phyloP scores from a whole-genome alignment of 805 yeast genomes.

The Candida broadrunensis region DNA sequence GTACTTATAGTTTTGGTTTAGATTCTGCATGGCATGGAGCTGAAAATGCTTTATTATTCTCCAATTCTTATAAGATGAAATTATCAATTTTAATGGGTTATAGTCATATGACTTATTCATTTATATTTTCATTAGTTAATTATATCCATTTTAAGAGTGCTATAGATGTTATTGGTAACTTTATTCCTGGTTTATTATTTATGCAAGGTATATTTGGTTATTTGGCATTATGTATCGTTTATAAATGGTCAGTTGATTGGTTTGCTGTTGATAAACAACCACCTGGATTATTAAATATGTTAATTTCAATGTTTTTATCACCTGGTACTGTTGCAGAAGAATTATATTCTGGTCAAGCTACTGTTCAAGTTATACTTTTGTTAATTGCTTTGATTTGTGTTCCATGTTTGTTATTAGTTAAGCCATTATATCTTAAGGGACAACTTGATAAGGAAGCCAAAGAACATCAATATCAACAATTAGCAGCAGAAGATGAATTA shows the following conservation, averaged over 20 bases:
- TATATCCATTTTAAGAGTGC: constrained; percentile 62
- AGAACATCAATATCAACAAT: constrained; percentile 46
- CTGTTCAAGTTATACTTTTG: constrained; percentile 69
- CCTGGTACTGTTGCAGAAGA: constrained; percentile 87
- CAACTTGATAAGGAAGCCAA: constrained; percentile 53
- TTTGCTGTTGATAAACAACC: constrained; percentile 70
- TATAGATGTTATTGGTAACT: constrained; percentile 88
- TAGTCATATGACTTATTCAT: constrained; percentile 90
- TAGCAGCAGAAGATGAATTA: constrained; percentile 25
- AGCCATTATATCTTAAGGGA: constrained; percentile 72
- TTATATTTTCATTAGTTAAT: constrained; percentile 80
- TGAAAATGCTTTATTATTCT: constrained; percentile 83
- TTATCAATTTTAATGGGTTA: constrained; percentile 93
- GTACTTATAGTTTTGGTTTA: constrained; percentile 79
- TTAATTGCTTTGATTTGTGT: constrained; percentile 82
- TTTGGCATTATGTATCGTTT: constrained; percentile 77
- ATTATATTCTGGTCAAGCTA: constrained; percentile 75
- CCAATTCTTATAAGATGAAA: constrained; percentile 97
- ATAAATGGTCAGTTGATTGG: constrained; percentile 97
- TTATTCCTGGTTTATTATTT: constrained; percentile 88
- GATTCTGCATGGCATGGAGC: constrained; percentile 98
- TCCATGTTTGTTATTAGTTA: constrained; percentile 84
- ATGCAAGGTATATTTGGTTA: constrained; percentile 98
- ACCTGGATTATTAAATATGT: constrained; percentile 91
- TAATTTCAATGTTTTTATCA: constrained; percentile 90